Conservation (phyloP, 371 early-diverging fungal species). For the Mortierella sp. region DNA sequence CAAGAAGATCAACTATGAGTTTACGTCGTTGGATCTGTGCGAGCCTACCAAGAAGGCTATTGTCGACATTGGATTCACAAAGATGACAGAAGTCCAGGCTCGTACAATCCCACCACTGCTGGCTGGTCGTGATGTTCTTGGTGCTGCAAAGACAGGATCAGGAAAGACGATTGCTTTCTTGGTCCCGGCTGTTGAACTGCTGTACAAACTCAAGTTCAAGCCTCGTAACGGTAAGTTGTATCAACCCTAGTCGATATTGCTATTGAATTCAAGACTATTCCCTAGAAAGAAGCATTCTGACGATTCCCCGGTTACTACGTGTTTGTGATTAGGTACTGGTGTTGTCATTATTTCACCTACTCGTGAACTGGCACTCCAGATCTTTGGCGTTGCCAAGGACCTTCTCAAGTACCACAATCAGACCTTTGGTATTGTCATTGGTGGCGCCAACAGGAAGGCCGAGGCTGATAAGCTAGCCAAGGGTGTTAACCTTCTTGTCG, state of each 20-base stretch:
- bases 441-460: constrained; percentile 95
- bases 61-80: constrained; percentile 90
- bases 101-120: constrained; percentile 93
- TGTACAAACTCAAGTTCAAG: constrained; percentile 84
- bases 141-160: constrained; percentile 99
- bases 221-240: constrained; percentile 87
- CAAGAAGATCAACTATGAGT: constrained; percentile 64
- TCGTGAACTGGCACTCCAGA: constrained; percentile 99
- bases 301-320: too few species aligned
- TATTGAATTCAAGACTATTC: background rate
- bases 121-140: constrained; percentile 97
- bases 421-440: constrained; percentile 98
- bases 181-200: constrained; percentile 94
- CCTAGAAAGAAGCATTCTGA: too few species aligned
- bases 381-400: constrained; percentile 97
- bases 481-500: constrained; percentile 95
- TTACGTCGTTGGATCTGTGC: constrained; percentile 69
- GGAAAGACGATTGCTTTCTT: constrained; percentile 99
- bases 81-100: constrained; percentile 99
- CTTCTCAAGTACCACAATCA: constrained; percentile 91
- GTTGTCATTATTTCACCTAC: constrained; percentile 98
- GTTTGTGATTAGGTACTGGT: constrained; percentile 76
- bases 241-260: constrained; percentile 3
- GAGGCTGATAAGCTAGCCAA: constrained; percentile 94
- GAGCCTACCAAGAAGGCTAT: constrained; percentile 86